Conservation (phyloP, 1,139 yeast genomes). For the Nakaseomyces bracarensis region DNA sequence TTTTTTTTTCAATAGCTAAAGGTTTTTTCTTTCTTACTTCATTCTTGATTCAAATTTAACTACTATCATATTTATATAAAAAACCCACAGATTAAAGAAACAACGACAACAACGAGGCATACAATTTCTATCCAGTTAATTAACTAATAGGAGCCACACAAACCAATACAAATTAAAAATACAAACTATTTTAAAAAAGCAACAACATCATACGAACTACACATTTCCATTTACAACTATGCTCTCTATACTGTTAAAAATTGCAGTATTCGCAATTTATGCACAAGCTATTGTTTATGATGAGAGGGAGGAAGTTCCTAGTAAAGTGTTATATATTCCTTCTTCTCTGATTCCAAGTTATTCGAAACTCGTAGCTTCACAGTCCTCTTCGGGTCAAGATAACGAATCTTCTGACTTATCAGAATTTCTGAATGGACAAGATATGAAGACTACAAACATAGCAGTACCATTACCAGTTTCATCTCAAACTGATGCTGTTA, state of each 20-base stretch:
- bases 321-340: constrained; percentile 1
- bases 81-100: no score
- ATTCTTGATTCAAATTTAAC: no score
- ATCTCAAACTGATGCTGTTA: neutral
- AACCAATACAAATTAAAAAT: no score
- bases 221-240: neutral
- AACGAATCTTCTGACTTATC: constrained; percentile 5
- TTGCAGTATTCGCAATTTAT: neutral
- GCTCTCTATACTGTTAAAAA: neutral
- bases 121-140: no score
- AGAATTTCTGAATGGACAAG: constrained; percentile 3
- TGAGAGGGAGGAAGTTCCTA: neutral
- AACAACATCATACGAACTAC: no score
- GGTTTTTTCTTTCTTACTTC: no score
- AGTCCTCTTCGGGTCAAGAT: neutral
- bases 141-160: no score
- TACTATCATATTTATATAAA: no score
- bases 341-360: constrained; percentile 6
- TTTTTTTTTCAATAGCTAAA: no score
- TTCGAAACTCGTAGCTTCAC: neutral
- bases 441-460: neutral
- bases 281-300: neutral
- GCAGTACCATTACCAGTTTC: neutral
- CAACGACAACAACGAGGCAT: no score
- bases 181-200: no score